Evolutionary conservation across 2,329 filamentous ascomycete genomes (phyloP).

Genomic region (Aspergillus novoparasiticus): DNA sequence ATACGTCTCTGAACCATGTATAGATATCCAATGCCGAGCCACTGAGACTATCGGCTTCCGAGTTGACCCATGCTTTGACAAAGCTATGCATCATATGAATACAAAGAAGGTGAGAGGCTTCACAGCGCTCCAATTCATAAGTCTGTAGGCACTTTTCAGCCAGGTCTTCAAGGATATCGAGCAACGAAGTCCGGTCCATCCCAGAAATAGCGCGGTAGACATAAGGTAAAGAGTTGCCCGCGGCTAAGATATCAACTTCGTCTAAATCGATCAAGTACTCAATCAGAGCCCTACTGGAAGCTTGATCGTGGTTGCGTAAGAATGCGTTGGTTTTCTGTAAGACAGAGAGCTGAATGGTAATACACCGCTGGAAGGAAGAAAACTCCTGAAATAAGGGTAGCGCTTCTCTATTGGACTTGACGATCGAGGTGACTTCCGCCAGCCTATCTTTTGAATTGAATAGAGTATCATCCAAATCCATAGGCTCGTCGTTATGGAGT

Average conservation of each 20-base stretch:
- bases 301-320: constrained; percentile 1
- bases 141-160: constrained; percentile 53
- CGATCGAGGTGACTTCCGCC: constrained; percentile 25
- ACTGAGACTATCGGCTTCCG: constrained; percentile 60
- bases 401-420: constrained; percentile 36
- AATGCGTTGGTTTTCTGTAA: constrained; percentile 24
- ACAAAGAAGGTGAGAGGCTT: constrained; percentile 69
- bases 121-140: constrained; percentile 70
- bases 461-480: constrained; percentile 49
- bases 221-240: constrained; percentile 32
- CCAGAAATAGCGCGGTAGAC: constrained; percentile 33
- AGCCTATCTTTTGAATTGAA: constrained; percentile 27
- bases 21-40: constrained; percentile 75
- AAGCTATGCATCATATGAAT: constrained; percentile 69
- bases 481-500: constrained; percentile 32
- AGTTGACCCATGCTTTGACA: constrained; percentile 64
- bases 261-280: constrained; percentile 41
- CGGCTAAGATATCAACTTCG: constrained; percentile 41
- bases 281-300: constrained; percentile 23
- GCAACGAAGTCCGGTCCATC: constrained; percentile 40
- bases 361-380: constrained; percentile 39
- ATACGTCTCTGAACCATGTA: constrained; percentile 69
- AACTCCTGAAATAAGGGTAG: constrained; percentile 33
- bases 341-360: constrained; percentile 39
- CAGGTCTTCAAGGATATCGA: constrained; percentile 50